Evolutionary conservation across 2,329 filamentous ascomycete species (phyloP).

Genomic region (Aspergillus oerlinghausenensis): DNA sequence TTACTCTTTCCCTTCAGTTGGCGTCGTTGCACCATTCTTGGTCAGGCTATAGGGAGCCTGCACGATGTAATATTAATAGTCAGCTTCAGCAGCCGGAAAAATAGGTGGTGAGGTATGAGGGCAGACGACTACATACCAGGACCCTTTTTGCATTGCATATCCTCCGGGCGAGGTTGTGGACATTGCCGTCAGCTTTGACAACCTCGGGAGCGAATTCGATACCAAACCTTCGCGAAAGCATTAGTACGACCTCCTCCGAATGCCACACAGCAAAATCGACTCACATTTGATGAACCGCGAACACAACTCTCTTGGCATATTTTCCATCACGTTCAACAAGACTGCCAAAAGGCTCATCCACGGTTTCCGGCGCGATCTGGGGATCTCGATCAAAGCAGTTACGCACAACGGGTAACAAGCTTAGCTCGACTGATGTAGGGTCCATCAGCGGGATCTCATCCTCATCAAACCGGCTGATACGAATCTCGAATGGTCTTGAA

Average conservation of each 20-base stretch:
- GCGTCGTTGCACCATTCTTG: slow-evolving; percentile 57
- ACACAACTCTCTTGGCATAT: slow-evolving; percentile 84
- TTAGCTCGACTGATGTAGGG: slow-evolving; percentile 66
- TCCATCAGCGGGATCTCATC: slow-evolving; percentile 61
- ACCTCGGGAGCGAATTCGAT: slow-evolving; percentile 93
- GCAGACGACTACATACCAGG: slow-evolving; percentile 57
- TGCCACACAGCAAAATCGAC: slow-evolving; percentile 17
- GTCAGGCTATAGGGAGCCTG: slow-evolving; percentile 72
- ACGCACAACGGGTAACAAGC: slow-evolving; percentile 74
- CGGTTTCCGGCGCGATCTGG: slow-evolving; percentile 76
- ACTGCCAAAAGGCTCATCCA: slow-evolving; percentile 78
- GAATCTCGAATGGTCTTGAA: slow-evolving; percentile 87
- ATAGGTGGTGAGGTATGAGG: not conserved
- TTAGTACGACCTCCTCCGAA: slow-evolving; percentile 4
- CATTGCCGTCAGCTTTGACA: slow-evolving; percentile 84
- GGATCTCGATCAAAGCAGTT: slow-evolving; percentile 92
- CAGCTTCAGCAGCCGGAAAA: not conserved
- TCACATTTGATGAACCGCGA: slow-evolving; percentile 89
- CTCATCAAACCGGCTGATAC: slow-evolving; percentile 75
- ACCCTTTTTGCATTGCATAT: slow-evolving; percentile 96
- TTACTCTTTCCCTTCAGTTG: slow-evolving; percentile 36
- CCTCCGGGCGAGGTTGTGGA: slow-evolving; percentile 86
- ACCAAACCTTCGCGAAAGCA: slow-evolving; percentile 57
- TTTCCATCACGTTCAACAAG: slow-evolving; percentile 83
- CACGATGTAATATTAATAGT: not conserved